These are phyloP conservation scores for Cladosporium halotolerans DNA, from an alignment of 2,329 filamentous ascomycete genomes.

Conservation along the genomic window DNA sequence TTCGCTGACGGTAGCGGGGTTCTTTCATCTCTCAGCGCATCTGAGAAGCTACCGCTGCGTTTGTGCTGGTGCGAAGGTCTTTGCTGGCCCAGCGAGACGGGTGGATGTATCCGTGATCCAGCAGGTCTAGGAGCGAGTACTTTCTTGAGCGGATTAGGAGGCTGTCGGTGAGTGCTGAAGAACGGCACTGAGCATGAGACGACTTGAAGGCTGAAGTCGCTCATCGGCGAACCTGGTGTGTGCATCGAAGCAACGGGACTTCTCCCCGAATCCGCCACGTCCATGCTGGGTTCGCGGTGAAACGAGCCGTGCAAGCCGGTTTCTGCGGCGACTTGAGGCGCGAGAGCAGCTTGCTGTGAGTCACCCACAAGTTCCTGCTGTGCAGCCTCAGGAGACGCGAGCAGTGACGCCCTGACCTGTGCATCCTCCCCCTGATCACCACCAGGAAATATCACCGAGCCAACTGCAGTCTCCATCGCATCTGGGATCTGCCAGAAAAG, in stretches of 20 bases:
- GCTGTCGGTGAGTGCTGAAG: slow-evolving; percentile 19
- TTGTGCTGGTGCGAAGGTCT: slow-evolving; percentile 56
- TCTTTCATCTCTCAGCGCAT: slow-evolving; percentile 68
- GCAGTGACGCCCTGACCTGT: not conserved
- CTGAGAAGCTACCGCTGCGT: slow-evolving; percentile 79
- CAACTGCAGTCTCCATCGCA: slow-evolving; percentile 48
- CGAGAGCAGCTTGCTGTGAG: slow-evolving; percentile 10
- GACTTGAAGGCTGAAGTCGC: slow-evolving; percentile 50
- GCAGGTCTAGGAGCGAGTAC: slow-evolving; percentile 10
- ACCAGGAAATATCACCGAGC: slow-evolving; percentile 67
- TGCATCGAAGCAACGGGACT: slow-evolving; percentile 5
- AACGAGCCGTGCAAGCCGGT: slow-evolving; percentile 3
- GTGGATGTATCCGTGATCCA: slow-evolving; percentile 12
- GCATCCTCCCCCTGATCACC: slow-evolving; percentile 39
- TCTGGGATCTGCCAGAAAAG: slow-evolving; percentile 79
- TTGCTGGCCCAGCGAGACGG: slow-evolving; percentile 3
- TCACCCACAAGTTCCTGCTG: slow-evolving; percentile 6
- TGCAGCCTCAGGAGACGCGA: not conserved
- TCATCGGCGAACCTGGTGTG: slow-evolving; percentile 34
- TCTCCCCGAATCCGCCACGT: slow-evolving; percentile 1
- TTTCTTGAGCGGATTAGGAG: slow-evolving; percentile 5
- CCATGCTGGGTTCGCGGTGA: not conserved
- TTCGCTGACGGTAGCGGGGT: slow-evolving; percentile 46
- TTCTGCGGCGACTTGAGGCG: slow-evolving; percentile 5
- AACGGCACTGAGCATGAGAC: slow-evolving; percentile 55